Evolutionary conservation across 768 basidiomycete genomes (phyloP).

Genomic region (Hericium coralloides): DNA sequence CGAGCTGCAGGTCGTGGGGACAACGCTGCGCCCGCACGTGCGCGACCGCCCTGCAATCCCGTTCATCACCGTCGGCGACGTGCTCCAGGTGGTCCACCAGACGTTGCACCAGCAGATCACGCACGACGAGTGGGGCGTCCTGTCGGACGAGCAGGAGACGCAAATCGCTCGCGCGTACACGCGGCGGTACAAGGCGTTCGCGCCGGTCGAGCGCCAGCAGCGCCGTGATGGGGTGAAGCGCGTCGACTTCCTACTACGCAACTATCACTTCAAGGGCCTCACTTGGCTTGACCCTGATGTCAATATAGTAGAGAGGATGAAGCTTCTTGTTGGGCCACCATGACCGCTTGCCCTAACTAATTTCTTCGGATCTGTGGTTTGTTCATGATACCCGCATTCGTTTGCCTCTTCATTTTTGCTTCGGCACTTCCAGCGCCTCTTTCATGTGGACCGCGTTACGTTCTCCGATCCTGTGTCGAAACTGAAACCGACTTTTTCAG

Average conservation of each 20-base stretch:
- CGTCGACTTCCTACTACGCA: slow-evolving; percentile 11
- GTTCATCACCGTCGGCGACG: slow-evolving; percentile 12
- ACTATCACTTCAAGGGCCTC: slow-evolving; percentile 11
- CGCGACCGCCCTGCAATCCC: slow-evolving; percentile 6
- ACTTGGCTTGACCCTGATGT: slow-evolving; percentile 8
- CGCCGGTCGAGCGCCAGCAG: slow-evolving; percentile 4
- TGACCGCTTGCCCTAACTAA: background rate
- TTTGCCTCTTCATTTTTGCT: too few relatives aligned
- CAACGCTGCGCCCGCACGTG: slow-evolving; percentile 8
- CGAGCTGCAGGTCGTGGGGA: slow-evolving; percentile 9
- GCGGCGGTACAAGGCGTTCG: slow-evolving; percentile 11
- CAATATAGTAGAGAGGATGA: slow-evolving; percentile 10
- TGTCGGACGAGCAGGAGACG: slow-evolving; percentile 9
- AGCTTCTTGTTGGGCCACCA: slow-evolving; percentile 3
- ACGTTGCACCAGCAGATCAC: slow-evolving; percentile 14
- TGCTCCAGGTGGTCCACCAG: slow-evolving; percentile 6
- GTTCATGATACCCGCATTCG: too few relatives aligned
- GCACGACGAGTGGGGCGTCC: slow-evolving; percentile 13
- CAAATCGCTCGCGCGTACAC: slow-evolving; percentile 14
- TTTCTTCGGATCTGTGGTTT: too few relatives aligned
- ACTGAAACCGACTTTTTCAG: too few relatives aligned
- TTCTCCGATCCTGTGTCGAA: too few relatives aligned
- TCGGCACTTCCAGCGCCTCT: too few relatives aligned
- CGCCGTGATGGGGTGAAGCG: slow-evolving; percentile 13
- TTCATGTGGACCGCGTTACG: too few relatives aligned